Evolutionary conservation across 257 asterid species (phyloP), one percentile per base, ranked within the genome.

Genomic region (Jasminum sambac): DNA sequence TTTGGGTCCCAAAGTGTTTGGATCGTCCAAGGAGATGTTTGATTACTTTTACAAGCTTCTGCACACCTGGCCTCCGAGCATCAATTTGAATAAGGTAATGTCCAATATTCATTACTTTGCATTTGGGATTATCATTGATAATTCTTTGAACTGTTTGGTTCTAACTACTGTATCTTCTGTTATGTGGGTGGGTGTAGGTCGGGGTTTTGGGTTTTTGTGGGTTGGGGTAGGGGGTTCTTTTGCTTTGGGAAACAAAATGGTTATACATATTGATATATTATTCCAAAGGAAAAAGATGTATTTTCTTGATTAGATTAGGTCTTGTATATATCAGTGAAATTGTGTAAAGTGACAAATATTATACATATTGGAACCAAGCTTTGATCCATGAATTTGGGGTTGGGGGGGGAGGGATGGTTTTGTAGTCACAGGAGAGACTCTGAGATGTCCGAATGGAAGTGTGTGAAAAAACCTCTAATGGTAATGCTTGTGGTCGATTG

Each of bases 11-110:
- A 92, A 87, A 82, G 77, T 72, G 14, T 92, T 92, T 67, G 84
- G 46, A 13, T 80, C 93, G 37, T 81, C 97, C 0, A 80, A 87
- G 12, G 91, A 80, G 77, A 81, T 90, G 83, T 92, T 81, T 71
- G 95, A 92, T 76, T 92, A 92, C 76, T 88, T 88, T 72, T 72
- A 58, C 77, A 88, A 87, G 80, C 80, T 92, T 63, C 89, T 90
- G 37, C 96, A 82, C 62, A 34, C 68, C 34, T 92, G 98, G 98
- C 62, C 89, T 17, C 70, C 89, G 16, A 84, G 88, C 65, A n/a
- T 90, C 73, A 69, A 77, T 75, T 65, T 92, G 59, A 92, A 90
- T 70, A 90, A 86, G 98, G 98, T 92, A 80, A 48, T 48, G 24
- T 6, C 21, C 7, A 21, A 48, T 9, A 6, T 24, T 17, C 43